Evolutionary conservation across 2,329 filamentous ascomycete genomes (phyloP), one percentile per base, ranked within the genome.

Genomic region (Fusarium lyarnte): DNA sequence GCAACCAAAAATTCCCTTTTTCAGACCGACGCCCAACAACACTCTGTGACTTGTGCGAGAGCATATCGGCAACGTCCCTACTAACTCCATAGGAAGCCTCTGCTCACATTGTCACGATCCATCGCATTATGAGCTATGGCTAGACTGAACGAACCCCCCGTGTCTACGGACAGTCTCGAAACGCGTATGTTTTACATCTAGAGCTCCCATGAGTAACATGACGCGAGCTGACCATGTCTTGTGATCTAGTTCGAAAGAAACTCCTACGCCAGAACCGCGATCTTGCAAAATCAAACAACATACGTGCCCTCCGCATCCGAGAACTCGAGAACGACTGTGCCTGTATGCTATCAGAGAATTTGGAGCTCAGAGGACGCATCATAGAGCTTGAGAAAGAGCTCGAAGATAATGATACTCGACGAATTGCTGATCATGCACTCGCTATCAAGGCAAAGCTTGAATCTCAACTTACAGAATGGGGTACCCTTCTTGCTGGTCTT

Each of bases 181-280:
- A 90, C 88, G 79, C 85, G 92, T 94, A 86, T 81, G 91, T 87
- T 13, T 52, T 51, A 51, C 35, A 54, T 39, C 51, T 69, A 58
- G 58, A 31, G 9, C 57, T 33, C 46, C 13, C 46, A 38, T 21
- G 58, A 51, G 29, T 35, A 41, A 45, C 41, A 43, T 43, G 57
- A 54, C 51, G 41, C 29, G 55, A 71, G 53, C 70, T 76, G 38
- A 78, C 64, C 42, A 47, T 71, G 53, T 75, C 55, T 58, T 63
- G 46, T 58, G 59, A 52, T 69, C 16, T 76, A 95, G 93, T 95
- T 66, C 93, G 93, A 80, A 89, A 92, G 78, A 91, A 92, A 79
- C 94, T 95, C 79, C 85, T 95, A 77, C 89, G 93, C 60, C 94
- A 96, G 80, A 97, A 97, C 80, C 89, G 93, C 82, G 93, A 96